A percentile compares a stretch with the other conserved stretches of the same genome.
Conservation (phyloP, 768 basidiomycete species). For the Holtermanniella nyarrowii region DNA sequence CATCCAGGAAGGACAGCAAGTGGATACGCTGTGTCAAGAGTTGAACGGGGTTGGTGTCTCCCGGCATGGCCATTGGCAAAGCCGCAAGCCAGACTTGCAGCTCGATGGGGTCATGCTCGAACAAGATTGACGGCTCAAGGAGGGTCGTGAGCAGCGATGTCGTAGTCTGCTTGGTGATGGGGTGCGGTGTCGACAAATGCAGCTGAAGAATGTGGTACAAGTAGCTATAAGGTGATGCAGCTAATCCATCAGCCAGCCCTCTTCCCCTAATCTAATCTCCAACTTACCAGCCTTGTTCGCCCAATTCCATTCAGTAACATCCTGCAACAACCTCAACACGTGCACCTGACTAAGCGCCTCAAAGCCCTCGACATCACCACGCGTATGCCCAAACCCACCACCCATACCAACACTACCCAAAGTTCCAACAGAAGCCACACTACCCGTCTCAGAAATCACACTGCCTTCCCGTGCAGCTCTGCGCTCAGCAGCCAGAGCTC, state of each 20-base stretch:
- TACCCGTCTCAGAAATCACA: conserved; percentile 32
- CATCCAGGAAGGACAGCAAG: conserved; percentile 64
- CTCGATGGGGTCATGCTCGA: conserved; percentile 65
- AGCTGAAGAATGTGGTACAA: conserved; percentile 63
- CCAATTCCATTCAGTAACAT: conserved; percentile 73
- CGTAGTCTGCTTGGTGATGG: conserved; percentile 48
- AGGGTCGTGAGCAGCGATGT: conserved; percentile 54
- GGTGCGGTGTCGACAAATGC: conserved; percentile 48
- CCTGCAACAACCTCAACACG: conserved; percentile 59
- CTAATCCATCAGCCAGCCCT: conserved; percentile 5
- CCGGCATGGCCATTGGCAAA: conserved; percentile 45
- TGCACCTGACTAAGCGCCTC: conserved; percentile 65
- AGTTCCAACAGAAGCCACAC: conserved; percentile 31
- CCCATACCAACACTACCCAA: conserved; percentile 38
- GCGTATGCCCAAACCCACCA: conserved; percentile 40
- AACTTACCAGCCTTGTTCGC: conserved; percentile 57
- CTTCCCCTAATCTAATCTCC: conserved; percentile 2
- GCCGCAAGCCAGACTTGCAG: conserved; percentile 62
- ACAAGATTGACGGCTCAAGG: conserved; percentile 64
- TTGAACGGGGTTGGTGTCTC: conserved; percentile 43
- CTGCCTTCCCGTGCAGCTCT: conserved; percentile 36
- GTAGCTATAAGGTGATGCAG: conserved; percentile 49
- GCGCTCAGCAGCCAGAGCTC: conserved; percentile 15
- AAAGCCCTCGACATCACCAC: conserved; percentile 42
- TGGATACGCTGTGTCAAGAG: conserved; percentile 43